phyloP scores from a whole-genome alignment of 169 alveolate genomes.

The Miamiensis avidus region DNA sequence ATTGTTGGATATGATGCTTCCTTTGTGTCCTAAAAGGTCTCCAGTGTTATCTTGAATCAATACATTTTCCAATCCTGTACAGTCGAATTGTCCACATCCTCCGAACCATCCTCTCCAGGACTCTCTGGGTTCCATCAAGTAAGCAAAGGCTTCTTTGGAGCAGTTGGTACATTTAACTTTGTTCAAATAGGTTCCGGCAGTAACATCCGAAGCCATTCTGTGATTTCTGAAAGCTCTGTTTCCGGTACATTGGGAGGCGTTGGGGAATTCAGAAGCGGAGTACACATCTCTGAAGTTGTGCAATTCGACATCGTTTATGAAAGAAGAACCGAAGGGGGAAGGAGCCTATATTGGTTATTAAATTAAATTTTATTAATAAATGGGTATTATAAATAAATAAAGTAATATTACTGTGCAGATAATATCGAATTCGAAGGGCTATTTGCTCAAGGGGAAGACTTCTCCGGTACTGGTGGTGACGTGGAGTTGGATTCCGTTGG shows the following conservation, averaged over 20 bases:
- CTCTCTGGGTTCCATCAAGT: constrained; percentile 19
- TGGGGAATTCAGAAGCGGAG: too few relatives aligned
- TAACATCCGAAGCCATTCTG: constrained; percentile 11
- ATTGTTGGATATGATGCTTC: constrained; percentile 4
- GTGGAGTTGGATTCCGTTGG: background rate
- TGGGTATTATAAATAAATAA: too few relatives aligned
- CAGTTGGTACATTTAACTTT: constrained; percentile 15
- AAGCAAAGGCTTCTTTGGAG: constrained; percentile 19
- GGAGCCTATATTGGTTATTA: too few relatives aligned
- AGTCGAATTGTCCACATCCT: constrained; percentile 42
- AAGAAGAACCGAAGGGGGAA: too few relatives aligned
- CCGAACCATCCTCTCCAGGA: constrained; percentile 39
- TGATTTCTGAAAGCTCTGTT: background rate
- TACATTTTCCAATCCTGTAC: constrained; percentile 36
- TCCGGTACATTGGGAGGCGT: background rate
- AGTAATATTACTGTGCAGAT: background rate
- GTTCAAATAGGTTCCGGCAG: constrained; percentile 21
- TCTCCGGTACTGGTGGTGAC: background rate
- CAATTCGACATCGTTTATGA: too few relatives aligned
- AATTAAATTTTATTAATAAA: too few relatives aligned
- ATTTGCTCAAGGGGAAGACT: background rate
- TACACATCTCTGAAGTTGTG: too few relatives aligned
- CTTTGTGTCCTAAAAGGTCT: constrained; percentile 16
- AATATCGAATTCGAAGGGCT: background rate
- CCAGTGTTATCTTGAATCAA: constrained; percentile 36